Evolutionary conservation across 2,329 filamentous ascomycete species (phyloP).

Genomic region (Pyrenophora seminiperda): DNA sequence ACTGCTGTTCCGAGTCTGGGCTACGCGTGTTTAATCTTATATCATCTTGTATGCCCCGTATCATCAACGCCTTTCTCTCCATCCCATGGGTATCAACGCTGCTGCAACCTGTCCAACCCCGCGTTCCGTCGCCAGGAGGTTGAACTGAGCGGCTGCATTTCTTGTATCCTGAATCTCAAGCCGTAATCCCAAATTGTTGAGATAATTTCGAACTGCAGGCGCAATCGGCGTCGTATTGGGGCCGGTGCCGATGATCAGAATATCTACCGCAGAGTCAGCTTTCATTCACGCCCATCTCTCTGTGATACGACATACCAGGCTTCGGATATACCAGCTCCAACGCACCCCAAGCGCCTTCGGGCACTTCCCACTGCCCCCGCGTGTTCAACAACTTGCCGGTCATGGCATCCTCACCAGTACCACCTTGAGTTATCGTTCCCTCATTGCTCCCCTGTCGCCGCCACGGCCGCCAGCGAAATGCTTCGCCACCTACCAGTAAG

Average conservation of each 20-base stretch:
- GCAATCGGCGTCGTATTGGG: conserved; percentile 75
- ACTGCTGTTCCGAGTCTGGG: no score
- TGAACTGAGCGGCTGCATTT: conserved; percentile 94
- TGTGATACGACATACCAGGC: conserved; percentile 66
- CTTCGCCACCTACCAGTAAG: conserved; percentile 82
- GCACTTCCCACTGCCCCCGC: conserved; percentile 82
- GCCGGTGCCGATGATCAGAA: conserved; percentile 88
- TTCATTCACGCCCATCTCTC: not conserved
- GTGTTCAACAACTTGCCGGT: conserved; percentile 66
- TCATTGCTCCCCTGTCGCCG: conserved; percentile 48
- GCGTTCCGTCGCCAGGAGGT: conserved; percentile 90
- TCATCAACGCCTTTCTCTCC: conserved; percentile 61
- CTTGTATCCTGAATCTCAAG: conserved; percentile 90
- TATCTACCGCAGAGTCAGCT: conserved; percentile 60
- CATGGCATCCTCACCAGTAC: conserved; percentile 43
- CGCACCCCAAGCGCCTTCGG: conserved; percentile 71
- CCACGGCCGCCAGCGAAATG: conserved; percentile 90
- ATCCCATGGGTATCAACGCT: conserved; percentile 84
- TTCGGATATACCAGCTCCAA: conserved; percentile 83
- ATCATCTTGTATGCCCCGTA: no score
- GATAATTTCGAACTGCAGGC: conserved; percentile 70
- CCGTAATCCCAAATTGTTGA: conserved; percentile 79
- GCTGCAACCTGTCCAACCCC: conserved; percentile 85
- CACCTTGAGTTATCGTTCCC: conserved; percentile 22
- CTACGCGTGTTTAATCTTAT: no score